Base-by-base conservation (phyloP, 1,284 basidiomycete genomes). In the Ustilago sp. region DNA sequence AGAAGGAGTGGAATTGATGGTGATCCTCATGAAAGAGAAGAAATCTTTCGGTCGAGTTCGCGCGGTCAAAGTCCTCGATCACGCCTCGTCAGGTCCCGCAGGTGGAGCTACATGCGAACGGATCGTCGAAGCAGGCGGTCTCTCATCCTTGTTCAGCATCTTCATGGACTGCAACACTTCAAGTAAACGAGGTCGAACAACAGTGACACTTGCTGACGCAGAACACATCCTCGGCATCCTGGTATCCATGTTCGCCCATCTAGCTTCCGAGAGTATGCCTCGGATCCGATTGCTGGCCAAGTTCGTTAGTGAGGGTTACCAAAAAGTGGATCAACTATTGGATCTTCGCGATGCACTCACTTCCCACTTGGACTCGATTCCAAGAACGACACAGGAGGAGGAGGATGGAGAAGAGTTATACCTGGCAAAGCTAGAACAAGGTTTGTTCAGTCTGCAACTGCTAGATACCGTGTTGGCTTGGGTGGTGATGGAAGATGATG, bases 401-500 rank as follows among this genome's bases (percentile, higher is more conserved):
- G 60, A 61, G 8, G 91, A 92, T 8, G 90, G 91, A 79, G 92
- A 93, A 41, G 86, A 91, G 35, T 92, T 91, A 88, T 98, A 98
- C 86, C 87, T 98, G 23, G 90, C 91, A 19, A 90, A 93, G 47
- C 87, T 98, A 32, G 94, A 97, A 63, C 90, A 91, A 2, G 97
- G 96, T 0, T 87, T 98, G 39, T 95, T 93, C 84, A 92, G 92
- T 1, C 86, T 99, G 11, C 96, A 99, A 83, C 93, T 92, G 17
- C 90, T 93, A 28, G 96, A 98, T 86, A 97, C 95, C 74, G 92
- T 98, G 57, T 87, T 98, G 34, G 95, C 93, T 1, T 99, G 97
- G 97, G 87, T 98, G 34, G 90, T 91, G 65, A 97, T 98, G 94
- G 97, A 99, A 87, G 97, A 99, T 80, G 97, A 99, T 81, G 97